Base-by-base conservation (phyloP, 2,329 filamentous ascomycete genomes). In the Penicillium palitans region DNA sequence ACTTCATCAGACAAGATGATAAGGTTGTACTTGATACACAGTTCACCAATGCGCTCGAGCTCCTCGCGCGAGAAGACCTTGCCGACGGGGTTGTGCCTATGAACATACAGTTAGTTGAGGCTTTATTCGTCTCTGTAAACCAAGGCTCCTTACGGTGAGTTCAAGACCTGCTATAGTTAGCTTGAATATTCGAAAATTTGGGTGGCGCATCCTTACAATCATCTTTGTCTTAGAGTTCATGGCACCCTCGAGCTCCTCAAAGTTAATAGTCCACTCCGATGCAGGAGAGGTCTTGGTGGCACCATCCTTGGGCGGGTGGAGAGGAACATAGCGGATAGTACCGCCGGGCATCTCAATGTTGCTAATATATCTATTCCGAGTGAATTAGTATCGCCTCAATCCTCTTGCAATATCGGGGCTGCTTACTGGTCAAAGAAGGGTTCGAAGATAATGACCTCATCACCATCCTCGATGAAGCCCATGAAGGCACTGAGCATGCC, bases 341-440 rank as follows among this genome's bases (percentile, higher is more conserved):
- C 95, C 95, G 52, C 95, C 95, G 0, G 95, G 88, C 93, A 99
- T 98, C 76, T 97, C 90, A 64, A 99, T 98, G 78, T 99, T 99
- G 81, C 89, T 92, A 66, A 99, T 96, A 75, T 98, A 96, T 68
- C 84, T 87, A 33, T 45, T 12, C 9, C 24, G 12, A 27, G 12
- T 21, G 31, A 31, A 12, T 60, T 25, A 58, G 33, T n/a, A 52
- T 37, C 9, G 21, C 10, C 31, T 17, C 13, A 27, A 29, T 40
- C 10, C 12, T 29, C 39, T 19, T 8, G 37, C 13, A 37, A 52
- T 9, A 54, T 47, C 4, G 2, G 21, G 9, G 10, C 42, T 49
- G 70, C 81, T 72, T 74, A 90, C 87, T 99, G 95, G 77, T 99
- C 95, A 74, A 98, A 99, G 79, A 97, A 99, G 12, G 95, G 95